Conservation (phyloP, 108 stramenopile species). For the Skeletonema tropicum region DNA sequence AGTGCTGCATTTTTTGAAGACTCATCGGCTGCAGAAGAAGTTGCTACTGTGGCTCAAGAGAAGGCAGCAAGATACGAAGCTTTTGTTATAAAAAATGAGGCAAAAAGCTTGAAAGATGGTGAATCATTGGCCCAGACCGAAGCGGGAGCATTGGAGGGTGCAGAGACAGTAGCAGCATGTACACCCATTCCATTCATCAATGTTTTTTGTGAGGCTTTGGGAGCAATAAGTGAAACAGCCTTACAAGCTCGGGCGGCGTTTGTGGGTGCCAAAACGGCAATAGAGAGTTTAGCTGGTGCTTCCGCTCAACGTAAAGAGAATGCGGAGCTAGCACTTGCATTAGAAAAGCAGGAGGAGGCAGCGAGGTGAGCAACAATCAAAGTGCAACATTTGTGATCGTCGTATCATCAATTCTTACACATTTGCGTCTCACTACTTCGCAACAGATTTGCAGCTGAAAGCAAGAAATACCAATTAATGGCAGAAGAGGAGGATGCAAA, state of each 20-base stretch:
- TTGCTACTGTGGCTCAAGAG: conserved; percentile 16
- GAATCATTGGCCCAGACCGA: conserved; percentile 32
- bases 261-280: conserved; percentile 33
- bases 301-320: conserved; percentile 19
- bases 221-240: conserved; percentile 30
- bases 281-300: conserved; percentile 22
- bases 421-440: not conserved
- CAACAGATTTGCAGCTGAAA: conserved; percentile 12
- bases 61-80: conserved; percentile 18
- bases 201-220: conserved; percentile 32
- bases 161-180: conserved; percentile 31
- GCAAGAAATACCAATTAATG: conserved; percentile 9
- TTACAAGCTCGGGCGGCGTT: conserved; percentile 27
- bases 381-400: not conserved
- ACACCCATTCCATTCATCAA: conserved; percentile 25
- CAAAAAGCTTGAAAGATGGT: conserved; percentile 18
- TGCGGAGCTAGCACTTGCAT: conserved; percentile 11
- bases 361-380: conserved; percentile 7
- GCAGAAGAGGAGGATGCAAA: conserved; percentile 18
- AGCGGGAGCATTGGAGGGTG: conserved; percentile 24
- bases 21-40: conserved; percentile 15
- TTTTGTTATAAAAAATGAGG: conserved; percentile 4
- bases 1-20: conserved; percentile 14
- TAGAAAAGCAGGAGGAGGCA: conserved; percentile 21
- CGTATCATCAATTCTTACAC: not conserved